A percentile compares a stretch with the other conserved stretches of the same genome.
Conservation (phyloP, 1,284 basidiomycete genomes). For the Bjerkandera adusta region DNA sequence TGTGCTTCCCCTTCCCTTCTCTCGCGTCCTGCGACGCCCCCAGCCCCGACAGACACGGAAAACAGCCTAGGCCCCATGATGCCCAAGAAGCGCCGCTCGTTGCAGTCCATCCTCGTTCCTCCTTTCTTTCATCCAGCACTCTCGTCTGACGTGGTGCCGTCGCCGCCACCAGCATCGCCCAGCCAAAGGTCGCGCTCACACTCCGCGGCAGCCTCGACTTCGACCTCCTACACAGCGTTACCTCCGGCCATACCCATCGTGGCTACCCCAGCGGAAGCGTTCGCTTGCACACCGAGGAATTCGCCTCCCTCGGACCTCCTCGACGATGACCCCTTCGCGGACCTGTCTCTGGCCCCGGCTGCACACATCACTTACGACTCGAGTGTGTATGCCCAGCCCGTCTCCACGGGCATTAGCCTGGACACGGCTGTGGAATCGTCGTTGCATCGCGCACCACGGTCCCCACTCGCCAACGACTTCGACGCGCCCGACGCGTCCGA, state of each 20-base stretch:
- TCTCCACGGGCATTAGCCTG: slow-evolving; percentile 10
- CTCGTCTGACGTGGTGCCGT: slow-evolving; percentile 18
- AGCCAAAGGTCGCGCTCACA: slow-evolving; percentile 15
- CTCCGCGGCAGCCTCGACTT: slow-evolving; percentile 17
- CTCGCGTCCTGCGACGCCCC: not conserved
- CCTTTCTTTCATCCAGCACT: slow-evolving; percentile 36
- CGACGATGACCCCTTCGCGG: slow-evolving; percentile 72
- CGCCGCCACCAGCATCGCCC: slow-evolving; percentile 15
- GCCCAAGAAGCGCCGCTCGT: slow-evolving; percentile 47
- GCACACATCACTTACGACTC: not conserved
- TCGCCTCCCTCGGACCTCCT: slow-evolving; percentile 45
- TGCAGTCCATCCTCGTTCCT: slow-evolving; percentile 47
- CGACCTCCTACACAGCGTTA: slow-evolving; percentile 9
- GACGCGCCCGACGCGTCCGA: slow-evolving; percentile 4
- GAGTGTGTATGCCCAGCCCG: slow-evolving; percentile 19
- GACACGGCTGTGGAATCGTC: not conserved
- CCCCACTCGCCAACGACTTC: slow-evolving; percentile 4
- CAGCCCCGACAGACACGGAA: not conserved
- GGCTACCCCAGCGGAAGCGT: slow-evolving; percentile 16
- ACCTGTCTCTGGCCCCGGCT: slow-evolving; percentile 36
- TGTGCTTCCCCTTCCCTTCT: slow-evolving; percentile 11
- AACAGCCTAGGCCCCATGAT: slow-evolving; percentile 15
- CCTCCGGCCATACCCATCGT: slow-evolving; percentile 20
- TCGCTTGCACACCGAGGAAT: slow-evolving; percentile 19
- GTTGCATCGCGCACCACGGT: slow-evolving; percentile 2